These are phyloP conservation scores for Termitomyces titanicus DNA, from an alignment of 768 basidiomycete genomes.

Conservation along the genomic window DNA sequence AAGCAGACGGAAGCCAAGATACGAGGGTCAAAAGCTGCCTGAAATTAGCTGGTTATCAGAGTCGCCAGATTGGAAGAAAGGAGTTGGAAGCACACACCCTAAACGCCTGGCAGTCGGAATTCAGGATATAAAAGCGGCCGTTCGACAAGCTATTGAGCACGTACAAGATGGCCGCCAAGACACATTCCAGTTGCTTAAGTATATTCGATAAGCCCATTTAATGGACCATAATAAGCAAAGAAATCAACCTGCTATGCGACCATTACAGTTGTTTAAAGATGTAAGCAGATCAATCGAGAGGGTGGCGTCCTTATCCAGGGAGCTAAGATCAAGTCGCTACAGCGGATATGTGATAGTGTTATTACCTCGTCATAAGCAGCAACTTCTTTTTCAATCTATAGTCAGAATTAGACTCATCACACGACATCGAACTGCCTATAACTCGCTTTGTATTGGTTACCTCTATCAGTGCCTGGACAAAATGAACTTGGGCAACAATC, in stretches of 20 bases:
- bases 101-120: slow-evolving; percentile 30
- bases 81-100: slow-evolving; percentile 24
- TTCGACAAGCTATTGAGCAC: slow-evolving; percentile 16
- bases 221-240: not conserved
- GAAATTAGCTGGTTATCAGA: not conserved
- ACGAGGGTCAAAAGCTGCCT: slow-evolving; percentile 88
- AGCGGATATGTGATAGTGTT: not conserved
- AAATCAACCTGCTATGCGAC: slow-evolving; percentile 72
- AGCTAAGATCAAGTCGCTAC: not conserved
- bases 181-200: slow-evolving; percentile 83
- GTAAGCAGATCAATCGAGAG: slow-evolving; percentile 72
- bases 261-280: slow-evolving; percentile 81
- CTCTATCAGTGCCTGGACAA: slow-evolving; percentile 70
- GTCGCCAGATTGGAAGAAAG: not conserved
- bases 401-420: not conserved
- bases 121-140: not conserved
- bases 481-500: slow-evolving; percentile 1
- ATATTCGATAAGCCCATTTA: not conserved
- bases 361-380: slow-evolving; percentile 84
- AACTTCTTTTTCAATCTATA: slow-evolving; percentile 84
- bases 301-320: slow-evolving; percentile 60
- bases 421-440: not conserved
- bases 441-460: slow-evolving; percentile 86
- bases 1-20: slow-evolving; percentile 86
- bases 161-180: slow-evolving; percentile 79